A percentile compares a stretch with the other conserved stretches of the same genome.
Conservation (phyloP, 2,329 filamentous ascomycete species). For the Sporothrix globosa region DNA sequence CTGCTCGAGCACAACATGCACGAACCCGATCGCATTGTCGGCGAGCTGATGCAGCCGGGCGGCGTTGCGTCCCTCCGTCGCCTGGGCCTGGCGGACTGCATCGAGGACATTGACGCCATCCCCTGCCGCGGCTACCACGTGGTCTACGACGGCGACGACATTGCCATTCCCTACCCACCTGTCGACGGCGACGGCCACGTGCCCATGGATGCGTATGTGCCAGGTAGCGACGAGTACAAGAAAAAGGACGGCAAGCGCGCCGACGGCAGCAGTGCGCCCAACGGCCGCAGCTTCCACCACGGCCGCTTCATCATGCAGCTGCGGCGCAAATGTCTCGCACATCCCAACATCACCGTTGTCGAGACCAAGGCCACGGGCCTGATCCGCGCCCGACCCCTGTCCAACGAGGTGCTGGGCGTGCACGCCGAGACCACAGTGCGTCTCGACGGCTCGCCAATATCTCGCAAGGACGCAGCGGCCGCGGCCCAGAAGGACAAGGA, state of each 20-base stretch:
- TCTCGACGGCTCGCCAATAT: slow-evolving; percentile 50
- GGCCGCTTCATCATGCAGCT: slow-evolving; percentile 87
- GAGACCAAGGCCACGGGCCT: slow-evolving; percentile 84
- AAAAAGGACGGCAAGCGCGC: slow-evolving; percentile 30
- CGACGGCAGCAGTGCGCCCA: slow-evolving; percentile 48
- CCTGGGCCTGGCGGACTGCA: slow-evolving; percentile 77
- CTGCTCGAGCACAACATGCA: slow-evolving; percentile 86
- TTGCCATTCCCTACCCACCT: slow-evolving; percentile 77
- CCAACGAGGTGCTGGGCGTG: slow-evolving; percentile 77
- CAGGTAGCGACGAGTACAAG: slow-evolving; percentile 14
- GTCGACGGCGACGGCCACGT: slow-evolving; percentile 55
- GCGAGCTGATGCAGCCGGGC: slow-evolving; percentile 91
- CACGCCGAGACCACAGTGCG: slow-evolving; percentile 66
- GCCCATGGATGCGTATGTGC: slow-evolving; percentile 36
- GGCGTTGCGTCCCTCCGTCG: slow-evolving; percentile 79
- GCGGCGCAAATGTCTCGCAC: slow-evolving; percentile 70
- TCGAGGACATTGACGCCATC: slow-evolving; percentile 87
- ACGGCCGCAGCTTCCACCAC: slow-evolving; percentile 88
- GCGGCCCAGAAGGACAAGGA: not conserved
- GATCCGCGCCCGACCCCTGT: slow-evolving; percentile 68
- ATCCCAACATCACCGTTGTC: slow-evolving; percentile 84
- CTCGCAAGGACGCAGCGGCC: not conserved
- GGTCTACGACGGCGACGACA: slow-evolving; percentile 73
- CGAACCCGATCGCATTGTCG: slow-evolving; percentile 93
- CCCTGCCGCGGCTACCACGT: slow-evolving; percentile 85